phyloP scores from a whole-genome alignment of 2,329 filamentous ascomycete species.

The Ophiobolus disseminans region DNA sequence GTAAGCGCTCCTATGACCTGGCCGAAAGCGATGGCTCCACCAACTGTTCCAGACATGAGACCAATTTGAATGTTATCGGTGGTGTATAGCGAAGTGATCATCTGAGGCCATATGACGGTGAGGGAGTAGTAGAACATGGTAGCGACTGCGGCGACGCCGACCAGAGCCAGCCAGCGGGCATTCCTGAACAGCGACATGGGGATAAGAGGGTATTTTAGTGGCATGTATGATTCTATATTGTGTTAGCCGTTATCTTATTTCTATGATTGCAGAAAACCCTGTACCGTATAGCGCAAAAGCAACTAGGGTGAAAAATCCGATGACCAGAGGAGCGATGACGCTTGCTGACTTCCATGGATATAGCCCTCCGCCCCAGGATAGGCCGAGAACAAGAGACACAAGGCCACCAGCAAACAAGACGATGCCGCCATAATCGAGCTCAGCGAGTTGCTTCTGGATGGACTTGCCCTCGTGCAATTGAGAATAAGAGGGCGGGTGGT shows the following conservation, averaged over 20 bases:
- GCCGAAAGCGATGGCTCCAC: constrained; percentile 24
- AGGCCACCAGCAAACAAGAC: constrained; percentile 14
- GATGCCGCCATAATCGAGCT: constrained; percentile 24
- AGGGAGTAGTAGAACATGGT: constrained; percentile 28
- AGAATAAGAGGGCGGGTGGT: constrained; percentile 16
- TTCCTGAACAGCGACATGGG: constrained; percentile 18
- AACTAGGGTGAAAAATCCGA: constrained; percentile 17
- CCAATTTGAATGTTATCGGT: constrained; percentile 20
- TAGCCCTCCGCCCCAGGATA: constrained; percentile 19
- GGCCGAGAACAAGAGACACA: constrained; percentile 12
- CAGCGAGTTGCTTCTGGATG: constrained; percentile 14
- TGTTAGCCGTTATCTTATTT: neutral
- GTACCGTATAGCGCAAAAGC: constrained; percentile 23
- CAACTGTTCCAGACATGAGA: constrained; percentile 21
- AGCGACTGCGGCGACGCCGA: constrained; percentile 17
- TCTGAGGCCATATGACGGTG: constrained; percentile 26
- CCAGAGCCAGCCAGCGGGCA: constrained; percentile 14
- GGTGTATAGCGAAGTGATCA: constrained; percentile 21
- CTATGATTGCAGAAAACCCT: neutral
- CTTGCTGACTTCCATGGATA: constrained; percentile 21
- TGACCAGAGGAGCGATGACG: constrained; percentile 19
- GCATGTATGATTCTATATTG: constrained; percentile 16
- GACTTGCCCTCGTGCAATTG: constrained; percentile 17
- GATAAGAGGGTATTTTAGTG: constrained; percentile 20
- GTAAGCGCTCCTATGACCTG: constrained; percentile 22